Base-by-base conservation (phyloP, 2,329 filamentous ascomycete species). In the Tolypocladium capitatum region DNA sequence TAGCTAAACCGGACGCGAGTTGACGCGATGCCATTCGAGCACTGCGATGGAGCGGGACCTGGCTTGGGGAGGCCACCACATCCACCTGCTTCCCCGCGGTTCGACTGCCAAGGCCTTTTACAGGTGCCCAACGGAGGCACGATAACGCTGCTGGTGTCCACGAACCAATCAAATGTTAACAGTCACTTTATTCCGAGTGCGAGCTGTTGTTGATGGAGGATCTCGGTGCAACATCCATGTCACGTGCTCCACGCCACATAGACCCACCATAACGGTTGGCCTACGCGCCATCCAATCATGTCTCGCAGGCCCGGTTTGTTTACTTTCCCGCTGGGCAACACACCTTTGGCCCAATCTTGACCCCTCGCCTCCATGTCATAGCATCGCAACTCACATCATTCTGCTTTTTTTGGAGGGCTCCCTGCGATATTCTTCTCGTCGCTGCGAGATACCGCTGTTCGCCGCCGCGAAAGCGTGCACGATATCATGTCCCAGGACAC, bases 401-500 rank as follows among this genome's bases (percentile, higher is more conserved):
- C 13, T 28, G 38, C 24, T 14, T 30, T 5, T 5, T 32, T 31
- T 31, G 30, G 30, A 14, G 30, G 13, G 30, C 30, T 32, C 14
- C 24, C 9, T 2, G 24, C 7, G 36, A n/a, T 27, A 40, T 7
- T 27, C 18, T 20, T 41, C 11, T 5, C 4, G 16, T 35, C 24
- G 43, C 30, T 27, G 21, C 7, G 8, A 1, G 18, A 20, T 13
- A 10, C 21, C 6, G 21, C 10, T 5, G 5, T 8, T 24, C 44
- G 3, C 11, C 10, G 24, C 14, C 31, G 32, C 32, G 33, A 18
- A 11, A 36, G 14, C 20, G 16, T 13, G 48, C 42, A 50, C 44
- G 45, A 34, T 21, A 51, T 49, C 61, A 94, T 94, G 88, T 87
- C 87, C 70, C 86, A 92, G 70, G 87, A 94, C 60, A 80, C 81